These are phyloP conservation scores for Neonectria punicea DNA, from an alignment of 2,329 filamentous ascomycete genomes.

Conservation along the genomic window DNA sequence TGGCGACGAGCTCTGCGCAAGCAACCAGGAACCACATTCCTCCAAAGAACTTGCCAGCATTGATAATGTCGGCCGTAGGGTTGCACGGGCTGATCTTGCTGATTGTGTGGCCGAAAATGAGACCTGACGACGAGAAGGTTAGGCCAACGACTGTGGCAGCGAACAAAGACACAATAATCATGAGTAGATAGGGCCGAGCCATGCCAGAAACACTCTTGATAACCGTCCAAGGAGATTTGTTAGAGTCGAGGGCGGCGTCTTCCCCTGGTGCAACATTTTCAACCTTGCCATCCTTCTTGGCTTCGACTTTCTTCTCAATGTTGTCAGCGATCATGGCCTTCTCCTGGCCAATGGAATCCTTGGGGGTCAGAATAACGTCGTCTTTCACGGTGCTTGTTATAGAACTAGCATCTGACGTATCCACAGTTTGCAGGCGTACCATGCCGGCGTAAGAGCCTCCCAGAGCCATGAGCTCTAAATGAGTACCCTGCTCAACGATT, in stretches of 20 bases:
- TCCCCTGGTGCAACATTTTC: conserved; percentile 46
- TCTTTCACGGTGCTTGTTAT: conserved; percentile 45
- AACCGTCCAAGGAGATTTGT: conserved; percentile 54
- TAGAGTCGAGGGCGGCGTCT: conserved; percentile 52
- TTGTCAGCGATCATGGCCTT: conserved; percentile 48
- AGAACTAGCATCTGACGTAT: conserved; percentile 46
- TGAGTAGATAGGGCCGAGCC: conserved; percentile 52
- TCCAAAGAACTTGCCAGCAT: conserved; percentile 59
- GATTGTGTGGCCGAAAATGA: conserved; percentile 59
- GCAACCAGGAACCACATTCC: conserved; percentile 67
- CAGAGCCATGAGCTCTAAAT: conserved; percentile 66
- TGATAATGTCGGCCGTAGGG: conserved; percentile 48
- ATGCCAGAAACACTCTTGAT: conserved; percentile 51
- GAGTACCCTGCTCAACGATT: conserved; percentile 72
- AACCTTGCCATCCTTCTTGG: conserved; percentile 47
- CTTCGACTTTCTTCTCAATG: conserved; percentile 48
- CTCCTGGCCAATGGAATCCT: conserved; percentile 52
- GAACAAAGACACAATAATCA: conserved; percentile 53
- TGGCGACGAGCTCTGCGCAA: conserved; percentile 59
- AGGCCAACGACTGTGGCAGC: conserved; percentile 65
- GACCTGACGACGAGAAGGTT: conserved; percentile 63
- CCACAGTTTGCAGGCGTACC: conserved; percentile 56
- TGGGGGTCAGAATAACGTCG: conserved; percentile 53
- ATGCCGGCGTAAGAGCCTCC: conserved; percentile 64
- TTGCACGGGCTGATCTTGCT: conserved; percentile 60